Conservation (phyloP, 2,329 filamentous ascomycete species). For the Zymoseptoria brevis region DNA sequence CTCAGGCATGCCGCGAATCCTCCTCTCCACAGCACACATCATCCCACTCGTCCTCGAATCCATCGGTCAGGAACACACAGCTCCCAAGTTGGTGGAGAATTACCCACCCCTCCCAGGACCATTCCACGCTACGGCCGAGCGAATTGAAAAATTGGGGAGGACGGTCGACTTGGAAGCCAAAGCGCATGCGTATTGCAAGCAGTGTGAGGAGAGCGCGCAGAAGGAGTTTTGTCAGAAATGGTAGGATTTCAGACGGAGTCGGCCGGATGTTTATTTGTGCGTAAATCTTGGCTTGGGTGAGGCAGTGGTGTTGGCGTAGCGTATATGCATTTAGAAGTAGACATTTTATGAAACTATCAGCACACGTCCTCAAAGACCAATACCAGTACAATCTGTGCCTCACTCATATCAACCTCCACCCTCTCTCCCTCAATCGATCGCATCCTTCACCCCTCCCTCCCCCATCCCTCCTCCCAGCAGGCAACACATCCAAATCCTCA, state of each 20-base stretch:
- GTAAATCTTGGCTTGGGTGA: neutral
- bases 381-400: too few species aligned
- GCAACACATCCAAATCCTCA: neutral
- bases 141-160: conserved; percentile 18
- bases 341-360: neutral
- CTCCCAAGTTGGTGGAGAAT: conserved; percentile 14
- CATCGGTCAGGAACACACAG: conserved; percentile 15
- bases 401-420: too few species aligned
- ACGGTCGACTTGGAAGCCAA: conserved; percentile 10
- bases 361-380: neutral
- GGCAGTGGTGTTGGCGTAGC: too few species aligned
- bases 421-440: neutral
- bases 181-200: conserved; percentile 9
- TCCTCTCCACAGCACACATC: conserved; percentile 26
- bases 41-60: conserved; percentile 20
- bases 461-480: neutral
- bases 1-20: conserved; percentile 29
- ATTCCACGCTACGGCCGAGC: conserved; percentile 24
- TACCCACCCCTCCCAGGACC: conserved; percentile 25
- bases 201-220: conserved; percentile 8
- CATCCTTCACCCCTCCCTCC: neutral
- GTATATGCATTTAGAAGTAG: conserved; percentile 1
- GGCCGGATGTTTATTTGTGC: neutral
- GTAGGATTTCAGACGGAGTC: neutral
- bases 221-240: conserved; percentile 13